Conservation (phyloP, 108 stramenopile species). For the Skeletonema grethae region DNA sequence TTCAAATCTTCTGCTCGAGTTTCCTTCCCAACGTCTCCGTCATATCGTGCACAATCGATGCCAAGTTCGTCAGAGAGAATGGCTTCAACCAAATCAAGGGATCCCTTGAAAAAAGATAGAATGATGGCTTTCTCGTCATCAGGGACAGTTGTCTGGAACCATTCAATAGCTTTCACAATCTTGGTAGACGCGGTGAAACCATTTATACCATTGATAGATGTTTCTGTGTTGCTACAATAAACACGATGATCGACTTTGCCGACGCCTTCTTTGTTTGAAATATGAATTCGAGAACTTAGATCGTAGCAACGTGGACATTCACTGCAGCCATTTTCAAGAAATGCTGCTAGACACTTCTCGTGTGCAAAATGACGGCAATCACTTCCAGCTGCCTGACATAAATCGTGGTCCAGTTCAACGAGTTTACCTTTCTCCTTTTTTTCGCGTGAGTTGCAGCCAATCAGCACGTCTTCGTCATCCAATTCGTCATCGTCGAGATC, state of each 20-base stretch:
- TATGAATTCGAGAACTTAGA: constrained; percentile 22
- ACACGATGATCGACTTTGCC: background rate
- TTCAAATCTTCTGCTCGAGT: constrained; percentile 21
- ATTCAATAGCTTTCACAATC: constrained; percentile 39
- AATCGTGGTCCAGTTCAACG: background rate
- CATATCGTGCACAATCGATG: constrained; percentile 43
- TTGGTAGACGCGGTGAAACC: constrained; percentile 55
- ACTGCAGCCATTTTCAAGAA: constrained; percentile 2
- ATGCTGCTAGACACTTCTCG: constrained; percentile 27
- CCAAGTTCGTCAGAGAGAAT: constrained; percentile 42
- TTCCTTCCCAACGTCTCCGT: constrained; percentile 51
- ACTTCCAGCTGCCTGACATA: constrained; percentile 32
- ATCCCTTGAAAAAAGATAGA: constrained; percentile 45
- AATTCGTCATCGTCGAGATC: constrained; percentile 19
- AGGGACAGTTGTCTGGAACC: constrained; percentile 27
- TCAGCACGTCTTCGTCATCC: constrained; percentile 21
- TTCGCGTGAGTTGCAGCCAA: background rate
- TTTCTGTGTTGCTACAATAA: constrained; percentile 23
- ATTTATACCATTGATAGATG: background rate
- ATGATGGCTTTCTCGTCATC: constrained; percentile 49
- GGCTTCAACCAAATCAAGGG: constrained; percentile 50
- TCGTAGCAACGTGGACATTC: constrained; percentile 43
- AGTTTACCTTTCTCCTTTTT: constrained; percentile 17
- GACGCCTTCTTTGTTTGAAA: constrained; percentile 1
- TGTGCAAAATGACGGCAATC: constrained; percentile 37